These are phyloP conservation scores for Marchantia paleacea DNA, from an alignment of 225 moss, liverwort and hornwort genomes.

Conservation along the genomic window DNA sequence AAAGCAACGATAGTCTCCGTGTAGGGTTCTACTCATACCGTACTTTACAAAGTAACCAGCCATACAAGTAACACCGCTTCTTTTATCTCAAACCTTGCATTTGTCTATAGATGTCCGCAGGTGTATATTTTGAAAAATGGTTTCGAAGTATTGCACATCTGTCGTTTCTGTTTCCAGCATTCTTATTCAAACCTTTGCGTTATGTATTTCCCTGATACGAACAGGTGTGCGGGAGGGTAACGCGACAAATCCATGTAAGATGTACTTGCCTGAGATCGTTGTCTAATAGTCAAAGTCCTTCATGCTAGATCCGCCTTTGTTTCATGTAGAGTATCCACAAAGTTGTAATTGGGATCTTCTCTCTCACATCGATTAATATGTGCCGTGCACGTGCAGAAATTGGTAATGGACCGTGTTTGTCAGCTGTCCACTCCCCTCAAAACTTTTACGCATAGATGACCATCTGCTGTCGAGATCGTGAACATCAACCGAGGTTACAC, in stretches of 20 bases:
- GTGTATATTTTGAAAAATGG: too few species aligned
- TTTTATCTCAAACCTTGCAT: background rate
- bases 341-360: background rate
- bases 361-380: too few species aligned
- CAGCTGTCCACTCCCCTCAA: conserved; percentile 15
- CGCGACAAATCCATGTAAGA: conserved; percentile 35
- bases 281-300: background rate
- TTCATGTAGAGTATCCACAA: too few species aligned
- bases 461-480: too few species aligned
- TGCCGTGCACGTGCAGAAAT: conserved; percentile 14
- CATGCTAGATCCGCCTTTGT: background rate
- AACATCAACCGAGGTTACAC: too few species aligned
- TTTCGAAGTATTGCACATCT: too few species aligned
- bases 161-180: background rate
- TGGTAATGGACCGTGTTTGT: conserved; percentile 27
- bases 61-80: too few species aligned
- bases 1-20: background rate
- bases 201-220: background rate
- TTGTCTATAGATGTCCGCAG: background rate
- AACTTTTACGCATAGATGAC: background rate
- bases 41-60: too few species aligned
- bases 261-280: background rate
- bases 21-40: background rate
- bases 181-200: background rate
- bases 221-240: conserved; percentile 26